Evolutionary conservation across 257 asterid species (phyloP), one percentile per base, ranked within the genome.

Genomic region (Rehmannia glutinosa): DNA sequence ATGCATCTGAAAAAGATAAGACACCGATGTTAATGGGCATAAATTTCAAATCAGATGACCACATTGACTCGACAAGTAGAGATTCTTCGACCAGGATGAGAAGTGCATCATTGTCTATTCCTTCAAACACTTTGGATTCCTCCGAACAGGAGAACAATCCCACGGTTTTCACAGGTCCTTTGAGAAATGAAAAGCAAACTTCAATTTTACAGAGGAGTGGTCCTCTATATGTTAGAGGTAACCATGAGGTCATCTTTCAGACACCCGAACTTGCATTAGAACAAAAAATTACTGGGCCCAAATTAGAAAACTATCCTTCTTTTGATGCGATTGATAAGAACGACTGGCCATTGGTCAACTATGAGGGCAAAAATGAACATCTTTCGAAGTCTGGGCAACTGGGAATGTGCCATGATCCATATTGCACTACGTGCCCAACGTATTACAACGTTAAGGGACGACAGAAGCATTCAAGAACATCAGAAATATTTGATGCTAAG

Each of bases 401-500:
- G 56, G 97, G 97, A 36, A 84, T 82, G 91, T 90, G 97, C 79
- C 79, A 71, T 49, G 89, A 90, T 72, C 95, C 91, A 5, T 87
- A 85, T 53, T 90, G 97, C 83, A 90, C 97, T 27, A 85, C 88
- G n/a, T 90, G 97, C 71, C 97, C 95, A 4, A 73, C 84, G 17
- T 75, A 77, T 79, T 74, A 80, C 76, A 71, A 73, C 58, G 75
- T 66, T 27, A 78, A 78, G 46, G 82, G 75, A n/a, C 79, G 43
- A 32, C 73, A 24, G 35, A 78, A 72, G 68, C 72, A 70, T 53
- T 70, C 80, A n/a, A 78, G 75, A 71, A 55, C 86, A 36, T 67
- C 88, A 21, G 88, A 82, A 10, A 66, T 76, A 58, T 58, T 77
- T 68, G 95, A 83, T 52, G 81, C 85, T 27, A 85, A 76, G 93